Evolutionary conservation across 2,329 filamentous ascomycete genomes (phyloP).

Genomic region (Fusarium sp.): DNA sequence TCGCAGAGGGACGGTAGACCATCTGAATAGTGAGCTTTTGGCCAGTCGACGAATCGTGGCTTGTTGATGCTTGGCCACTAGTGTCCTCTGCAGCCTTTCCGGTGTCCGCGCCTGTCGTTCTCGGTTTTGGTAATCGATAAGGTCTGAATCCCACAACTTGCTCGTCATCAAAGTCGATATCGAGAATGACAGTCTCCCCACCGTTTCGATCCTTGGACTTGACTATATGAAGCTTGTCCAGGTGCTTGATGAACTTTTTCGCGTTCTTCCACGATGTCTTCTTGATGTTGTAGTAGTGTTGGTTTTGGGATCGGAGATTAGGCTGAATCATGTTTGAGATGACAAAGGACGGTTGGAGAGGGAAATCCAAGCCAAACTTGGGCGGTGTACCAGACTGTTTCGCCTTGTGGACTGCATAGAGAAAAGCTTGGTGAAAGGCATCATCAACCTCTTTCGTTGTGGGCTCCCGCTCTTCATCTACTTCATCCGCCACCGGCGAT

Average conservation of each 20-base stretch:
- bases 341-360: constrained; percentile 43
- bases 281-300: constrained; percentile 42
- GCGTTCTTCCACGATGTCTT: constrained; percentile 47
- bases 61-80: constrained; percentile 3
- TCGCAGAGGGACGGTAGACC: constrained; percentile 39
- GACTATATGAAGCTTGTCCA: constrained; percentile 31
- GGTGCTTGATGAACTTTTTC: constrained; percentile 46
- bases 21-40: constrained; percentile 38
- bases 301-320: constrained; percentile 40
- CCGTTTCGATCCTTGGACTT: constrained; percentile 44
- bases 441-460: constrained; percentile 43
- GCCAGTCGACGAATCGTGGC: constrained; percentile 8
- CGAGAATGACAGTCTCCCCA: constrained; percentile 45
- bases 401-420: constrained; percentile 41
- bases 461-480: constrained; percentile 34
- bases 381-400: constrained; percentile 31
- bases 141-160: constrained; percentile 36
- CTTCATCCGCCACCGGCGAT: background rate
- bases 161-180: constrained; percentile 42
- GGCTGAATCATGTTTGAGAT: constrained; percentile 47
- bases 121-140: constrained; percentile 36
- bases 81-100: background rate
- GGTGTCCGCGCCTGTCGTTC: background rate
- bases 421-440: constrained; percentile 41
- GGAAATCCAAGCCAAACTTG: constrained; percentile 40